These are phyloP conservation scores for Torulaspora delbrueckii DNA, from an alignment of 805 yeast genomes.

Conservation along the genomic window DNA sequence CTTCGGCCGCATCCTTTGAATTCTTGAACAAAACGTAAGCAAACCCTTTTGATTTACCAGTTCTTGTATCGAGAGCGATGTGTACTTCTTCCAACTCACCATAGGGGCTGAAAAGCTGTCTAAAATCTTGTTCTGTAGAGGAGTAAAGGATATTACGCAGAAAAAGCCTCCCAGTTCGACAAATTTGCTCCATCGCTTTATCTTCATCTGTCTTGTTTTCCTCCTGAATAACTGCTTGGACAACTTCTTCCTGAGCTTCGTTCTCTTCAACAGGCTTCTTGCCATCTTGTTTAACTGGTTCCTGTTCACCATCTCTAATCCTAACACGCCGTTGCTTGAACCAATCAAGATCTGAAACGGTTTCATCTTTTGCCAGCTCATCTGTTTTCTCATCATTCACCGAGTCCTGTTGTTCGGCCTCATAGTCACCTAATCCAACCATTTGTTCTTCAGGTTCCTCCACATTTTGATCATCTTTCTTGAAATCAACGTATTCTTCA, in stretches of 20 bases:
- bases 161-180: slow-evolving; percentile 74
- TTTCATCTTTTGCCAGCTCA: slow-evolving; percentile 43
- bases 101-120: slow-evolving; percentile 53
- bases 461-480: slow-evolving; percentile 19
- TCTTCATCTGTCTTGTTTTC: slow-evolving; percentile 27
- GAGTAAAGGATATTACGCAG: slow-evolving; percentile 79
- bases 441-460: slow-evolving; percentile 39
- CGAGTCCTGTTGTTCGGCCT: slow-evolving; percentile 14
- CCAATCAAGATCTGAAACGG: slow-evolving; percentile 81
- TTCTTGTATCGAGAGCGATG: slow-evolving; percentile 83
- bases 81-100: slow-evolving; percentile 87
- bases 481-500: slow-evolving; percentile 41
- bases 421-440: slow-evolving; percentile 39
- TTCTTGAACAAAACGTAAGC: slow-evolving; percentile 74
- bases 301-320: slow-evolving; percentile 48
- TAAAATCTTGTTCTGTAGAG: slow-evolving; percentile 75
- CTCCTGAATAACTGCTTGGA: background rate
- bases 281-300: background rate
- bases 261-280: background rate
- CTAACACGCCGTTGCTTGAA: slow-evolving; percentile 67
- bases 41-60: slow-evolving; percentile 88
- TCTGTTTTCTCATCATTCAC: slow-evolving; percentile 18
- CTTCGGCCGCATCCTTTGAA: slow-evolving; percentile 68
- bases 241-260: slow-evolving; percentile 3
- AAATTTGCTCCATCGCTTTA: slow-evolving; percentile 46